Evolutionary conservation across 495 filamentous ascomycete genomes (phyloP), one percentile per base, ranked within the genome.

Genomic region (Talaromyces adpressus): DNA sequence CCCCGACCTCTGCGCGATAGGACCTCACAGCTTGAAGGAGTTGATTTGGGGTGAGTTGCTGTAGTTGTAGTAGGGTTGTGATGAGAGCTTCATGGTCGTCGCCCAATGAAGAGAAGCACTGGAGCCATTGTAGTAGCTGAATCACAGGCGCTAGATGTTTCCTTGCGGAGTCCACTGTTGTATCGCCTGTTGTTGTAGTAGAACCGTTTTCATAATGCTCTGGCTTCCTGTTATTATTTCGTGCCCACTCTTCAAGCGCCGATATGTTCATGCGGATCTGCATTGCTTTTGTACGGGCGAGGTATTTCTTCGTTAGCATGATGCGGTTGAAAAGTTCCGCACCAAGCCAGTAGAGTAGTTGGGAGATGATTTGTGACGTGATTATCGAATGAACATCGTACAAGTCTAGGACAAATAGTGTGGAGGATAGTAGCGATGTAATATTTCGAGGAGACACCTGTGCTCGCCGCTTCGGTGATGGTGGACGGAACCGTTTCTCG

Each of bases 251-350:
- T 73, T 99, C 94, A 51, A 99, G 80, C 2, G 84, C 85, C 4
- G 94, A 98, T 27, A 98, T 87, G 71, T 99, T 99, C 91, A 99
- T 97, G 64, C 94, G 91, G 64, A 99, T 97, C 69, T 99, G 95
- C 94, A 99, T 98, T 6, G 94, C 94, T 73, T 99, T 99, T 14
- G 94, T 99, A 32, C 94, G 87, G 5, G 94, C 93, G 6, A 99
- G 84, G 69, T 97, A 99, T 72, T 92, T 91, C 62, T 91, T 88
- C 65, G 92, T 97, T 14, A 89, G 92, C 87, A 98, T 93, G 71
- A 98, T 91, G 64, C 95, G 91, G 71, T 99, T 99, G 79, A 99
- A 99, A 14, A 98, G 84, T 71, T 99, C 94, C 0, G 93, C 92
- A 2, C 94, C 88, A 14, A 99, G 82, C 94, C 94, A 99, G 75